Evolutionary conservation across 2,329 filamentous ascomycete genomes (phyloP).

Genomic region (Colletotrichum magnum): DNA sequence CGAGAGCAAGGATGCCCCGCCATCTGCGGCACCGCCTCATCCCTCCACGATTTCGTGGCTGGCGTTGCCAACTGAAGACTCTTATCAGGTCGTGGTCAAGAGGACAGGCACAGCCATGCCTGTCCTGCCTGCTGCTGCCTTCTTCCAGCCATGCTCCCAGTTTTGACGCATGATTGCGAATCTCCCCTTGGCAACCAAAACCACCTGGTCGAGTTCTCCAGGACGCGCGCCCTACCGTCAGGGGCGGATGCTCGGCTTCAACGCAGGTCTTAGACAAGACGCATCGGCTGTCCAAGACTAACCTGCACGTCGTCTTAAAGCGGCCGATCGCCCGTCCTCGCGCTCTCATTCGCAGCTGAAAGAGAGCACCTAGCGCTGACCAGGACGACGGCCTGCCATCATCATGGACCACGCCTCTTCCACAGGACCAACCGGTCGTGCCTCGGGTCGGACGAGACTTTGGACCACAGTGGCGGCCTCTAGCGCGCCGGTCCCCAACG

Average conservation of each 20-base stretch:
- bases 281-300: slow-evolving; percentile 24
- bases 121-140: not conserved
- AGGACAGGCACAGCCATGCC: not conserved
- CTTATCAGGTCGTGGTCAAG: not conserved
- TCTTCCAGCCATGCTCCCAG: not conserved
- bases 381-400: not conserved
- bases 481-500: slow-evolving; percentile 6
- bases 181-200: not conserved
- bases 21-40: slow-evolving; percentile 32
- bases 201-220: not conserved
- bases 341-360: slow-evolving; percentile 3
- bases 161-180: not conserved
- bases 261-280: slow-evolving; percentile 37
- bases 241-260: slow-evolving; percentile 22
- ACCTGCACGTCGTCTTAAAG: slow-evolving; percentile 12
- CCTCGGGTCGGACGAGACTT: slow-evolving; percentile 16
- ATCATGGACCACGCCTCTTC: not conserved
- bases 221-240: slow-evolving; percentile 8
- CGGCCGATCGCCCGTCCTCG: slow-evolving; percentile 22
- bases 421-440: slow-evolving; percentile 10
- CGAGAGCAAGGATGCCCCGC: slow-evolving; percentile 20
- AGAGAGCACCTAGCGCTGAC: slow-evolving; percentile 26
- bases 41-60: slow-evolving; percentile 18
- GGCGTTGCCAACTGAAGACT: not conserved
- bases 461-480: not conserved